Conservation (phyloP, 352 stramenopile species). For the Globisporangium apiculatum region DNA sequence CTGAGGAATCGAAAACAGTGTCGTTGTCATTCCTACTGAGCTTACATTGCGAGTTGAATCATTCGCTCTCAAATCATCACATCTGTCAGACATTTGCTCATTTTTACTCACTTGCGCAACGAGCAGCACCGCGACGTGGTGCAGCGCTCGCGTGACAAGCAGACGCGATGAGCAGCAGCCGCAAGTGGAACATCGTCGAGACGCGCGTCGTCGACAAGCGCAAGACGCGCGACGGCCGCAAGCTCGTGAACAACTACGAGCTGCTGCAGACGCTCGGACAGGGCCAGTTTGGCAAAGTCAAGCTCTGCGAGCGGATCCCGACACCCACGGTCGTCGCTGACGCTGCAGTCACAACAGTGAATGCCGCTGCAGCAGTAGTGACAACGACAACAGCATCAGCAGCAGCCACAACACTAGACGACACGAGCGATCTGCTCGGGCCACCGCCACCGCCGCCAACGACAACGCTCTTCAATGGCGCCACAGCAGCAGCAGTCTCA, state of each 20-base stretch:
- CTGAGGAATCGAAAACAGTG: no score
- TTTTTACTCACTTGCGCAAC: no score
- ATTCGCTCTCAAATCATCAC: no score
- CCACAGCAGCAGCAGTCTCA: slow-evolving; percentile 2
- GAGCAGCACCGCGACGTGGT: no score
- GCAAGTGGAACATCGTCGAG: slow-evolving; percentile 63
- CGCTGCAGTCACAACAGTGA: not conserved
- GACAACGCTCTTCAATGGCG: slow-evolving; percentile 5
- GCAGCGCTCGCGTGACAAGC: no score
- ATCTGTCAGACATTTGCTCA: no score
- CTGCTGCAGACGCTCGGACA: slow-evolving; percentile 62
- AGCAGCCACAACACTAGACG: not conserved
- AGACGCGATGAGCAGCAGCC: not conserved
- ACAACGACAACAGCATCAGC: not conserved
- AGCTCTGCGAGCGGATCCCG: slow-evolving; percentile 66
- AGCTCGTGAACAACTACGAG: slow-evolving; percentile 80
- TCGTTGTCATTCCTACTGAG: no score
- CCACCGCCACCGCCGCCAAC: slow-evolving; percentile 7
- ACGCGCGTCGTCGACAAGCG: slow-evolving; percentile 38
- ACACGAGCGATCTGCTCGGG: not conserved
- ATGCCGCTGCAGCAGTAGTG: not conserved
- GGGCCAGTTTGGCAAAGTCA: slow-evolving; percentile 82
- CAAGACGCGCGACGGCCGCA: slow-evolving; percentile 39
- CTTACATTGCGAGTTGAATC: no score
- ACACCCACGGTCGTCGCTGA: not conserved